Conservation (phyloP, 352 stramenopile species). For the Phytophthora niederhauseri region DNA sequence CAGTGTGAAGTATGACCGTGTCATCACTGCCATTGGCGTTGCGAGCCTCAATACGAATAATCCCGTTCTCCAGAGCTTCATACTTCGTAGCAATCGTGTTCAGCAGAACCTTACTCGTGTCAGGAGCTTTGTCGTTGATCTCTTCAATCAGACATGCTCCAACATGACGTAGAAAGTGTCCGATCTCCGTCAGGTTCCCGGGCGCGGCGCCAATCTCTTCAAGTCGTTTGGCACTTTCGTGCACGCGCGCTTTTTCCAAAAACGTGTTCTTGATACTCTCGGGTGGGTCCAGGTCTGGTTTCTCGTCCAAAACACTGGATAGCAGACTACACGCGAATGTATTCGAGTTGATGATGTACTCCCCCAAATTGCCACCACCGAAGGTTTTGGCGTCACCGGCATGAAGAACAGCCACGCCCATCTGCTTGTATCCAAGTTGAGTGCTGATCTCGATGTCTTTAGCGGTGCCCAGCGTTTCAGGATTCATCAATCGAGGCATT, state of each 20-base stretch:
- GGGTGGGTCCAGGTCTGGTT: slow-evolving; percentile 70
- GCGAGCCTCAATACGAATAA: slow-evolving; percentile 56
- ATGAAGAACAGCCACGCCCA: slow-evolving; percentile 72
- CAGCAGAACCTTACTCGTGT: slow-evolving; percentile 54
- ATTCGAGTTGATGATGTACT: slow-evolving; percentile 89
- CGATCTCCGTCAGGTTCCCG: slow-evolving; percentile 64
- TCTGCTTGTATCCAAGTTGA: slow-evolving; percentile 50
- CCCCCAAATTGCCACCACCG: slow-evolving; percentile 69
- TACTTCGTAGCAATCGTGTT: slow-evolving; percentile 56
- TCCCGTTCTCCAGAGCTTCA: slow-evolving; percentile 49
- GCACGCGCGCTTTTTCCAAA: slow-evolving; percentile 55
- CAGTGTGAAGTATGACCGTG: slow-evolving; percentile 48
- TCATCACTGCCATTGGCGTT: slow-evolving; percentile 24
- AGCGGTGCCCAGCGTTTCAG: slow-evolving; percentile 43
- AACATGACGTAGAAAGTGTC: slow-evolving; percentile 66
- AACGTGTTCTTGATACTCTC: slow-evolving; percentile 81
- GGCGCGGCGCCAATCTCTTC: slow-evolving; percentile 58
- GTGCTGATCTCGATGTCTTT: slow-evolving; percentile 48
- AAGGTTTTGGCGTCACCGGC: slow-evolving; percentile 57
- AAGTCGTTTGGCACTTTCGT: slow-evolving; percentile 62
- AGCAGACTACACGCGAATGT: slow-evolving; percentile 80
- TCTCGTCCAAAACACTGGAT: slow-evolving; percentile 80
- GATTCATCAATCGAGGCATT: slow-evolving; percentile 56
- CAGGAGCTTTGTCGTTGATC: slow-evolving; percentile 38
- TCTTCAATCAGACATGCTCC: slow-evolving; percentile 53